A percentile compares a stretch with the other conserved stretches of the same genome.
phyloP scores from a whole-genome alignment of 495 filamentous ascomycete species.

The Aspergillus panamensis region DNA sequence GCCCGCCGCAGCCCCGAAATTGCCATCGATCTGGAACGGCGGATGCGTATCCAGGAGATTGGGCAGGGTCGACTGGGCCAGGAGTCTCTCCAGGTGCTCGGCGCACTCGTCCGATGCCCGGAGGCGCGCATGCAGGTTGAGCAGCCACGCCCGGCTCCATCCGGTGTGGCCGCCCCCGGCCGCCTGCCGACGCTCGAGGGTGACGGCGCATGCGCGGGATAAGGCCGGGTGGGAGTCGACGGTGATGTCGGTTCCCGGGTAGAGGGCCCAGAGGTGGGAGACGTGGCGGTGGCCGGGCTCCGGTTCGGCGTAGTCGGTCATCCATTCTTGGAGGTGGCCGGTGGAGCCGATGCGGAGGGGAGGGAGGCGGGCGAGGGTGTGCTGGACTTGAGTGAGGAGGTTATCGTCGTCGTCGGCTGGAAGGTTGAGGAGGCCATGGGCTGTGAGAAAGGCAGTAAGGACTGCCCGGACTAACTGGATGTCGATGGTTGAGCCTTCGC shows the following conservation, averaged over 20 bases:
- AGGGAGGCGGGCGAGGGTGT: conserved; percentile 25
- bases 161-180: conserved; percentile 47
- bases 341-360: conserved; percentile 34
- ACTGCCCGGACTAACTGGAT: conserved; percentile 43
- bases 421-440: conserved; percentile 1
- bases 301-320: conserved; percentile 40
- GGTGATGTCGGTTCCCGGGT: conserved; percentile 30
- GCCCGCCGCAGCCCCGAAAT: conserved; percentile 48
- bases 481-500: conserved; percentile 47
- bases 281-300: conserved; percentile 51
- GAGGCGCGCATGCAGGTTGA: conserved; percentile 37
- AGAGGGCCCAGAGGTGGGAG: conserved; percentile 45
- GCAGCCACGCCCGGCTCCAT: conserved; percentile 48
- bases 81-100: conserved; percentile 34
- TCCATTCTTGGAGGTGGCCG: conserved; percentile 50
- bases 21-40: conserved; percentile 52
- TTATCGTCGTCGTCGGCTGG: conserved; percentile 17
- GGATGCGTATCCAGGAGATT: conserved; percentile 45
- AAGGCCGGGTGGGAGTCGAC: conserved; percentile 24
- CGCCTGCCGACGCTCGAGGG: conserved; percentile 35
- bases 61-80: conserved; percentile 37
- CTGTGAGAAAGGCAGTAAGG: conserved; percentile 30
- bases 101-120: conserved; percentile 31
- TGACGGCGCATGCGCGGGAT: conserved; percentile 36
- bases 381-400: conserved; percentile 19